phyloP scores from a whole-genome alignment of 768 basidiomycete species.

The Mycena capillaripes region DNA sequence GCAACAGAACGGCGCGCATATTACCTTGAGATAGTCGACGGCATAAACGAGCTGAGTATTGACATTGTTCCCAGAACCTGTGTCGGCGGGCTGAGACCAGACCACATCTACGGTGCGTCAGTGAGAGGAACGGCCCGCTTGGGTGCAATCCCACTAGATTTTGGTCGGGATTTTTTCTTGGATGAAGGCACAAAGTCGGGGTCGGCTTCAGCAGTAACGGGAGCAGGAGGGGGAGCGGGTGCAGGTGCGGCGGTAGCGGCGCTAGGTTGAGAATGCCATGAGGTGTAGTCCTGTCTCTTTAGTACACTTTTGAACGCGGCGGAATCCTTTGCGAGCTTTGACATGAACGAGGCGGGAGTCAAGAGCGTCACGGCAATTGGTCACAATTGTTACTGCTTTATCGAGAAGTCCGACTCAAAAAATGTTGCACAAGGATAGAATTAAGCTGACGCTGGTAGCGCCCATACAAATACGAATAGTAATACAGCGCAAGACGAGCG shows the following conservation, averaged over 20 bases:
- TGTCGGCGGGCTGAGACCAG: constrained; percentile 91
- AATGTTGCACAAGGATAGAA: neutral
- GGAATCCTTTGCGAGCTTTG: constrained; percentile 76
- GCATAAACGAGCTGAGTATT: constrained; percentile 92
- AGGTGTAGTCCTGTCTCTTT: constrained; percentile 75
- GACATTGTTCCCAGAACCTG: constrained; percentile 83
- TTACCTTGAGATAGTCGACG: constrained; percentile 84
- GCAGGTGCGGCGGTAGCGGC: constrained; percentile 43
- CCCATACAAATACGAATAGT: constrained; percentile 10
- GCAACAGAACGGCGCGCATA: constrained; percentile 33
- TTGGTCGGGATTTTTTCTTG: constrained; percentile 75
- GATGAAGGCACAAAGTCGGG: constrained; percentile 46
- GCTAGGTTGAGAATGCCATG: constrained; percentile 81
- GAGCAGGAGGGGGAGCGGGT: constrained; percentile 30
- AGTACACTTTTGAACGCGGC: constrained; percentile 78
- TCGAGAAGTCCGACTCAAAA: neutral
- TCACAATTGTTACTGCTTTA: too few relatives aligned
- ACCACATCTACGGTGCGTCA: constrained; percentile 69
- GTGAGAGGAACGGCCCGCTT: constrained; percentile 29
- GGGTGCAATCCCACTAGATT: constrained; percentile 65
- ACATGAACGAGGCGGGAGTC: constrained; percentile 57
- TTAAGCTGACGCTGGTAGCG: constrained; percentile 17
- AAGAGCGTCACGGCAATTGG: neutral
- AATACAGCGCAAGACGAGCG: constrained; percentile 21
- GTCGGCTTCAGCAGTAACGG: constrained; percentile 37